Evolutionary conservation across 352 stramenopile species (phyloP).

Genomic region (Phytophthora nicotianae): DNA sequence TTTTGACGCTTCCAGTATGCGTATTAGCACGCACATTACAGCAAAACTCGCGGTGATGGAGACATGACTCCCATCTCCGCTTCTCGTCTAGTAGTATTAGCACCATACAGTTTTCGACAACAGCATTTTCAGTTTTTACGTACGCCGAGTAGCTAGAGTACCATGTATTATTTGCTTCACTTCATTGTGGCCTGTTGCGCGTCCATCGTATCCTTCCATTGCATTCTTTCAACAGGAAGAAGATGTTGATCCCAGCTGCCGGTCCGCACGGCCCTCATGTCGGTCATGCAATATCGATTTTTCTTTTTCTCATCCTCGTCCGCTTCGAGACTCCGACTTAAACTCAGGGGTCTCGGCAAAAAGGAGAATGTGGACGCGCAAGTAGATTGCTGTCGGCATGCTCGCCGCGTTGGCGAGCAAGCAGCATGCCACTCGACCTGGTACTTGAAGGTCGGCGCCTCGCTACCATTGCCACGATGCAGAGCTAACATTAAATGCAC

Average conservation of each 20-base stretch:
- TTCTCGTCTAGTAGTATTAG: slow-evolving; percentile 27
- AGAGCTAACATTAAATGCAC: not conserved
- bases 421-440: slow-evolving; percentile 6
- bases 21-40: slow-evolving; percentile 73
- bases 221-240: slow-evolving; percentile 9
- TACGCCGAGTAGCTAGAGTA: slow-evolving; percentile 11
- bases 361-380: slow-evolving; percentile 3
- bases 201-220: slow-evolving; percentile 10
- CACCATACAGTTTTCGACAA: slow-evolving; percentile 8
- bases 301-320: slow-evolving; percentile 30
- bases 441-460: slow-evolving; percentile 4
- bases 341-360: slow-evolving; percentile 40
- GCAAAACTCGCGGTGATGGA: slow-evolving; percentile 58
- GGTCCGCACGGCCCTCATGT: slow-evolving; percentile 16
- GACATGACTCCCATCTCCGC: slow-evolving; percentile 7
- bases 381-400: slow-evolving; percentile 25
- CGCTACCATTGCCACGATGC: slow-evolving; percentile 16
- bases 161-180: slow-evolving; percentile 19
- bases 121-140: slow-evolving; percentile 10
- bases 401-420: slow-evolving; percentile 8
- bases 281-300: slow-evolving; percentile 10
- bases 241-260: not conserved
- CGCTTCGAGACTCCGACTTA: slow-evolving; percentile 38
- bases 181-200: slow-evolving; percentile 22
- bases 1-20: slow-evolving; percentile 44